Base-by-base conservation (phyloP, 805 yeast genomes). In the Kuraishia capsulata region DNA sequence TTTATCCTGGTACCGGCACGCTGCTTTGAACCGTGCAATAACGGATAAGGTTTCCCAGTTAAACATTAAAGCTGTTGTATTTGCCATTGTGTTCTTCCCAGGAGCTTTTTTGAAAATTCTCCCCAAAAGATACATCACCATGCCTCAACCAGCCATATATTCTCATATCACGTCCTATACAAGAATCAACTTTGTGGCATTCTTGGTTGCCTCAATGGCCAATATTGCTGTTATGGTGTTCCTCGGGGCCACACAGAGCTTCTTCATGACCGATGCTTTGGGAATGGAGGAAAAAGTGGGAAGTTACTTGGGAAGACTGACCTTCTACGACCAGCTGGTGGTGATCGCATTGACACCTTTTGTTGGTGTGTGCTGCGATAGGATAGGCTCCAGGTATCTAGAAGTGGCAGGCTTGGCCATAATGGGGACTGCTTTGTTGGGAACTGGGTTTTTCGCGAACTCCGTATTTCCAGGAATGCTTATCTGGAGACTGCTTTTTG, bases 291-390 rank as follows among this genome's bases (percentile, higher is more conserved):
- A 42, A 4, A 48, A 47, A 13, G 53, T 53, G 41, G 78, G 78
- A 10, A 59, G 64, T 29, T 65, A 65, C 38, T 66, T 70, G 21
- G 76, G 78, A 1, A 56, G 66, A 2, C 49, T 73, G 23, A 74
- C 76, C 1, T 69, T 77, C 31, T 69, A 67, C 14, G 88, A 81
- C 51, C 88, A 81, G 51, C 41, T 79, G 8, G 56, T 74, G 0
- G 64, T 76, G 4, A 69, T 81, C 37, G 35, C 65, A 0, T 46
- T 67, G 14, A 69, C 82, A 10, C 88, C 89, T 0, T 54, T 79
- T 18, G 57, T 79, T 44, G 90, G 89, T 3, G 71, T 81, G 0
- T 48, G 76, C 20, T 67, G 76, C 45, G 89, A 81, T 49, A 68
- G 70, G 45, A 55, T 78, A 36, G 87, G 87, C 4, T 63, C 86